Evolutionary conservation across 2,329 filamentous ascomycete genomes (phyloP), one percentile per base, ranked within the genome.

Genomic region (Tolypocladium tropicale): DNA sequence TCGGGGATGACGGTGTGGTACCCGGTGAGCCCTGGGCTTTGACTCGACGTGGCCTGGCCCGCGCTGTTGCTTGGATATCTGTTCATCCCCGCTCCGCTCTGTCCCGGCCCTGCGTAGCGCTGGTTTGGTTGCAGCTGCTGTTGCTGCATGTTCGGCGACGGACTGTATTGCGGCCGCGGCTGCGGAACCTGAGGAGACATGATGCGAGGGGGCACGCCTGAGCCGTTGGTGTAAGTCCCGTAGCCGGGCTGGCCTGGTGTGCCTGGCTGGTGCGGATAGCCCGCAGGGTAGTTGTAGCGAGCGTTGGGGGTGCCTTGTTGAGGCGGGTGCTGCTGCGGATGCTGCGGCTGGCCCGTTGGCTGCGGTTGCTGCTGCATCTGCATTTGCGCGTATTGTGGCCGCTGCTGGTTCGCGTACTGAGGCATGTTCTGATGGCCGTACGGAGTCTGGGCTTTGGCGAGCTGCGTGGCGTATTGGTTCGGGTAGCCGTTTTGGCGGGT

Each of bases 361-460:
- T 46, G 34, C 6, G 14, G 53, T 1, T 53, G 56, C 18, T 51
- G 51, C 37, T 58, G 56, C 53, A 55, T 52, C 14, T 70, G 70
- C 60, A 72, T 75, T 61, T 72, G 72, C 3, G 64, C 63, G 46
- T 73, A 74, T 55, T 75, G 75, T 30, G 74, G 71, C 54, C 78
- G 74, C 58, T 70, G 74, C 59, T 78, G 79, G 46, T 69, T 73
- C 34, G 72, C 72, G 58, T 75, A 81, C 50, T 78, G 73, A 11
- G 72, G 71, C 67, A 79, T 75, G 58, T 71, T 75, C 58, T 78
- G 73, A 56, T 82, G 79, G 12, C 76, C 75, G 56, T 79, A 82
- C 0, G 76, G 74, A 9, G 75, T 75, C 56, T 79, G 76, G 12
- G 76, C 70, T 63, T 83, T 83, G 52, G 73, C 75, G 53, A 80